These are phyloP conservation scores for Corymbia citriodora DNA, from an alignment of 441 rosid genomes.

Conservation along the genomic window DNA sequence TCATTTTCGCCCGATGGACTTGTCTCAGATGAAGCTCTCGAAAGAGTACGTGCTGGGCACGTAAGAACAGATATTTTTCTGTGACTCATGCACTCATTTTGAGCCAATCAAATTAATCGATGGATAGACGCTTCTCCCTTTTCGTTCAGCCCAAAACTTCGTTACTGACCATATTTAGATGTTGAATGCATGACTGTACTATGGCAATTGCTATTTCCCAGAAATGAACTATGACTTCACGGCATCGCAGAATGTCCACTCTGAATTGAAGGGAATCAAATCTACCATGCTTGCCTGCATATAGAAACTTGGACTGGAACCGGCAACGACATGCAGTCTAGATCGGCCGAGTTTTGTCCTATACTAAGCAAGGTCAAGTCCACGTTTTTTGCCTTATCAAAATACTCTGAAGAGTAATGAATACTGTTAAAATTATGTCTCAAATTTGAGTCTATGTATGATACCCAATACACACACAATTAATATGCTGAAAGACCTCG, in stretches of 20 bases:
- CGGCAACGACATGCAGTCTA: neutral
- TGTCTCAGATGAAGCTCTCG: conserved; percentile 60
- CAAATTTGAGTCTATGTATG: too few species aligned
- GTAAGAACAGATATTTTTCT: conserved; percentile 14
- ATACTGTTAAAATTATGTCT: too few species aligned
- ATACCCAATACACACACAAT: too few species aligned
- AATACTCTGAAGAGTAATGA: too few species aligned
- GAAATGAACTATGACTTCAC: neutral
- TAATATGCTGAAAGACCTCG: too few species aligned
- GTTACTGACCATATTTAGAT: neutral
- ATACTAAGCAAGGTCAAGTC: neutral
- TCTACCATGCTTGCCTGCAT: neutral
- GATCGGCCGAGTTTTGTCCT: neutral
- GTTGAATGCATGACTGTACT: neutral
- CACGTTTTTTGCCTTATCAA: neutral
- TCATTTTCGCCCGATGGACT: conserved; percentile 59
- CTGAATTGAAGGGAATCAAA: neutral
- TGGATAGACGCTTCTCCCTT: neutral
- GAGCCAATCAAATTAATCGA: neutral
- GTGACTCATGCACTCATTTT: neutral
- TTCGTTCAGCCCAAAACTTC: neutral
- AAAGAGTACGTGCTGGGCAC: conserved; percentile 48
- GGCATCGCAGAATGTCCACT: neutral
- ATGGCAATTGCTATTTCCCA: neutral
- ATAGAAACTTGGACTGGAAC: neutral